Conservation (phyloP, 768 basidiomycete species). For the Boletus patriciae region DNA sequence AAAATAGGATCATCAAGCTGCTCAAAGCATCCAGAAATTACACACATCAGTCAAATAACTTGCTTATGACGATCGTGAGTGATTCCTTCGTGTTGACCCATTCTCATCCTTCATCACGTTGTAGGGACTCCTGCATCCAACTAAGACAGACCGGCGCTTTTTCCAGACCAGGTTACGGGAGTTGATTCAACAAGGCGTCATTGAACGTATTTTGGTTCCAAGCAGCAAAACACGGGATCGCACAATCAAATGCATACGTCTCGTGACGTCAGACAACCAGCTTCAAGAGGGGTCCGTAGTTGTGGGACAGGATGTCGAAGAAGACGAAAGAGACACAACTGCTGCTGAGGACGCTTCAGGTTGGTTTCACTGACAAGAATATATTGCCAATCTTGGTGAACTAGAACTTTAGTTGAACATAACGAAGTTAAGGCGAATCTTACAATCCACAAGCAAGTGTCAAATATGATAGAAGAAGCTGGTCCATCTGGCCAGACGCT, state of each 20-base stretch:
- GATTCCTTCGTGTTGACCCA: neutral
- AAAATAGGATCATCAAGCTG: conserved; percentile 67
- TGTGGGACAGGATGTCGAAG: conserved; percentile 37
- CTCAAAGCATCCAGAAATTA: conserved; percentile 67
- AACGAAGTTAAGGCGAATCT: conserved; percentile 55
- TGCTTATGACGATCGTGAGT: conserved; percentile 75
- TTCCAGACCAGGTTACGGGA: conserved; percentile 75
- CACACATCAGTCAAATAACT: conserved; percentile 71
- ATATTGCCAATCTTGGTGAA: neutral
- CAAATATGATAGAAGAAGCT: conserved; percentile 68
- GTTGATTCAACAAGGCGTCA: conserved; percentile 66
- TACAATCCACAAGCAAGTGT: conserved; percentile 76
- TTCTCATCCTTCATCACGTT: conserved; percentile 2
- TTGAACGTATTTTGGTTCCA: conserved; percentile 75
- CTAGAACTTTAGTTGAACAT: conserved; percentile 29
- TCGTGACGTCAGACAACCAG: conserved; percentile 46
- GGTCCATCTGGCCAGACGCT: conserved; percentile 71
- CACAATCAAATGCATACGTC: conserved; percentile 63
- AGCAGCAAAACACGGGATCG: conserved; percentile 49
- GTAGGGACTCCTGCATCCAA: conserved; percentile 75
- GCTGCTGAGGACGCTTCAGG: conserved; percentile 35
- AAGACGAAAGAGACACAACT: conserved; percentile 39
- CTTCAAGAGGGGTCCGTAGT: conserved; percentile 39
- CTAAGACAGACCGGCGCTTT: conserved; percentile 77
- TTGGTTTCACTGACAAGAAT: conserved; percentile 19